Percentiles rank a stretch among this genome's conserved stretches.
phyloP scores from a whole-genome alignment of 805 yeast species.

The Cyberlindnera veronae region DNA sequence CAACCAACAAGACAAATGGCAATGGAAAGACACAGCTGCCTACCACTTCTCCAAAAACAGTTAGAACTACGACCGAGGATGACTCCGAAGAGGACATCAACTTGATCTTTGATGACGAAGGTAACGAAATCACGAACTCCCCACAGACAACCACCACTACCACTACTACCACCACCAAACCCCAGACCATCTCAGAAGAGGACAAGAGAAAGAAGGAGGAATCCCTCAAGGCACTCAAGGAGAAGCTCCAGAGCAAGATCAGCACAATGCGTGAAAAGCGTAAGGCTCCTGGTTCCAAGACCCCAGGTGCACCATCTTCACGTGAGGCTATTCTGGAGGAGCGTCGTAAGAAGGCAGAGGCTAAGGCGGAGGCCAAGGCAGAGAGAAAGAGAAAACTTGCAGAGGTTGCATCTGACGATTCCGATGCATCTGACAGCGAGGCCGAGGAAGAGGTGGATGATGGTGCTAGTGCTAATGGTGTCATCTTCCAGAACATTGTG shows the following conservation, averaged over 20 bases:
- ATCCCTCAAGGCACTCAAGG: slow-evolving; percentile 65
- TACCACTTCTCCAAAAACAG: no score
- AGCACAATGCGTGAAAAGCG: slow-evolving; percentile 68
- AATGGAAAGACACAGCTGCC: slow-evolving; percentile 28
- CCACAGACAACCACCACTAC: slow-evolving; percentile 13
- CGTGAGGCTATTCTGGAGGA: slow-evolving; percentile 76
- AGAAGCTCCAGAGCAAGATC: slow-evolving; percentile 76
- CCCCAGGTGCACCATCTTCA: slow-evolving; percentile 77
- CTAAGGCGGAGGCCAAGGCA: slow-evolving; percentile 34
- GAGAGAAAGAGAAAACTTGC: slow-evolving; percentile 37
- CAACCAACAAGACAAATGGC: slow-evolving; percentile 22
- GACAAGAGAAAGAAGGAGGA: slow-evolving; percentile 49
- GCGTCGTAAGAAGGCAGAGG: slow-evolving; percentile 44
- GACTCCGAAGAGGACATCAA: slow-evolving; percentile 33
- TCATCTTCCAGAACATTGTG: slow-evolving; percentile 76
- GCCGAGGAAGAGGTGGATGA: slow-evolving; percentile 34
- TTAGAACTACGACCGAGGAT: no score
- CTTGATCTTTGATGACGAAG: slow-evolving; percentile 70
- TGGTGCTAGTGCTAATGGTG: slow-evolving; percentile 33
- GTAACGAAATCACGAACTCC: slow-evolving; percentile 40
- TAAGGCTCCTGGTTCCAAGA: slow-evolving; percentile 86
- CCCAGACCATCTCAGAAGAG: slow-evolving; percentile 38
- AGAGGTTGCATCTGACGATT: slow-evolving; percentile 38
- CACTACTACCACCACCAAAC: slow-evolving; percentile 1
- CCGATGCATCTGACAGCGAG: slow-evolving; percentile 38